A percentile compares a stretch with the other conserved stretches of the same genome.
phyloP scores from a whole-genome alignment of 352 stramenopile species.

The Globisporangium irregulare region DNA sequence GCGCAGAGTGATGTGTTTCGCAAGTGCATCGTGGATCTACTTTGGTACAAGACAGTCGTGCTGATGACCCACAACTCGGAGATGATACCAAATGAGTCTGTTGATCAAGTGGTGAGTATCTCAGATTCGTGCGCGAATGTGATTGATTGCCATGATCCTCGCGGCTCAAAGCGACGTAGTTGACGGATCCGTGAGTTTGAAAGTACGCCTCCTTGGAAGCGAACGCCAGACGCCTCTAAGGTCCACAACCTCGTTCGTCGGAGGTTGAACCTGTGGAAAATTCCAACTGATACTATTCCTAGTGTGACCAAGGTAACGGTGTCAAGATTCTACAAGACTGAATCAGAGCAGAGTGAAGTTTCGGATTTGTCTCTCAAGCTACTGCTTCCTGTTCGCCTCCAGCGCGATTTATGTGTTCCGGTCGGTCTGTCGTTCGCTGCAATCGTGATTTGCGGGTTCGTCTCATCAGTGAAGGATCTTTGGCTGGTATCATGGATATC shows the following conservation, averaged over 20 bases:
- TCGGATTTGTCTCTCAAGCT: neutral
- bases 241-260: neutral
- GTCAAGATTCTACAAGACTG: neutral
- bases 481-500: conserved; percentile 1
- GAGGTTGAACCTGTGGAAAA: neutral
- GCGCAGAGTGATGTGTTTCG: conserved; percentile 52
- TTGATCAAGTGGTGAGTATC: conserved; percentile 32
- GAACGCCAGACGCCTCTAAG: neutral
- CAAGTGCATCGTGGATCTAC: conserved; percentile 45
- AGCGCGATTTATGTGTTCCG: neutral
- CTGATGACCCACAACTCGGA: conserved; percentile 52
- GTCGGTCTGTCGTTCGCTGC: neutral
- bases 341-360: neutral
- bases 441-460: neutral
- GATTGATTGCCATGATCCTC: neutral
- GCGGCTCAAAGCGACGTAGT: neutral
- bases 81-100: conserved; percentile 34
- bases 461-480: neutral
- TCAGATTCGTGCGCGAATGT: neutral
- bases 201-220: neutral
- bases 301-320: neutral
- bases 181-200: neutral
- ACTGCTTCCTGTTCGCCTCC: neutral
- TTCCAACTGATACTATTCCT: neutral
- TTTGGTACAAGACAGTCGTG: conserved; percentile 45